Percentiles rank a stretch among this genome's conserved stretches.
Evolutionary conservation across 2,329 filamentous ascomycete genomes (phyloP).

Genomic region (Pezicula radicicola): DNA sequence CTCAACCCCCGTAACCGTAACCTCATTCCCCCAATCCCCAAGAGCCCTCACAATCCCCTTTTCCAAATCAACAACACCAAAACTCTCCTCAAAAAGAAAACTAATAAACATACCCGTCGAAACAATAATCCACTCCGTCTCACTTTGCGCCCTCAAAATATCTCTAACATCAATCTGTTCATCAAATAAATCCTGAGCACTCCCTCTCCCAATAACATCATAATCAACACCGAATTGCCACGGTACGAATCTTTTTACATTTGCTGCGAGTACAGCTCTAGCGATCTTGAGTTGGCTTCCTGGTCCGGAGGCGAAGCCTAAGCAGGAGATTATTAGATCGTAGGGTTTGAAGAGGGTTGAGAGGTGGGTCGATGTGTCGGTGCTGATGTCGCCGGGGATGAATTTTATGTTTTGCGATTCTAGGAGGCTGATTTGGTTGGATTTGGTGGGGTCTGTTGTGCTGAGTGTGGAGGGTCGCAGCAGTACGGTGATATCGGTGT

Average conservation of each 20-base stretch:
- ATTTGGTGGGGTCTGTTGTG: slow-evolving; percentile 35
- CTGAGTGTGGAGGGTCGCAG: slow-evolving; percentile 47
- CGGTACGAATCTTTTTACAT: slow-evolving; percentile 54
- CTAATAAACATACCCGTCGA: slow-evolving; percentile 70
- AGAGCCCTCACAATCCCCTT: slow-evolving; percentile 52
- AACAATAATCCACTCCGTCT: slow-evolving; percentile 59
- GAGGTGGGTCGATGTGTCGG: slow-evolving; percentile 34
- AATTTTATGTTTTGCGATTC: slow-evolving; percentile 15
- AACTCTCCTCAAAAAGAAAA: slow-evolving; percentile 62
- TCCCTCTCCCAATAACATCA: slow-evolving; percentile 56
- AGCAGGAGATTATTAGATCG: slow-evolving; percentile 56
- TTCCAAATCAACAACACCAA: slow-evolving; percentile 57
- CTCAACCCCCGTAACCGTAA: slow-evolving; percentile 59
- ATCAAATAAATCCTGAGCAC: slow-evolving; percentile 63
- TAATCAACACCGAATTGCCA: slow-evolving; percentile 78
- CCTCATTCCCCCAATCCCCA: slow-evolving; percentile 56
- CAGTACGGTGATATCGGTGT: slow-evolving; percentile 45
- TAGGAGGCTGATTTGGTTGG: slow-evolving; percentile 40
- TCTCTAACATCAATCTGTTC: slow-evolving; percentile 61
- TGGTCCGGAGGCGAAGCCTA: slow-evolving; percentile 53
- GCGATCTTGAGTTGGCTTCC: slow-evolving; percentile 58
- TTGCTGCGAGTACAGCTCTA: slow-evolving; percentile 49
- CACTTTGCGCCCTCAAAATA: slow-evolving; percentile 43
- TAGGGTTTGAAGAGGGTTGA: slow-evolving; percentile 41
- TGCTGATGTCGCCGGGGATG: slow-evolving; percentile 30